Evolutionary conservation across 2,329 filamentous ascomycete species (phyloP).

Genomic region (Nigrograna mackinnonii): DNA sequence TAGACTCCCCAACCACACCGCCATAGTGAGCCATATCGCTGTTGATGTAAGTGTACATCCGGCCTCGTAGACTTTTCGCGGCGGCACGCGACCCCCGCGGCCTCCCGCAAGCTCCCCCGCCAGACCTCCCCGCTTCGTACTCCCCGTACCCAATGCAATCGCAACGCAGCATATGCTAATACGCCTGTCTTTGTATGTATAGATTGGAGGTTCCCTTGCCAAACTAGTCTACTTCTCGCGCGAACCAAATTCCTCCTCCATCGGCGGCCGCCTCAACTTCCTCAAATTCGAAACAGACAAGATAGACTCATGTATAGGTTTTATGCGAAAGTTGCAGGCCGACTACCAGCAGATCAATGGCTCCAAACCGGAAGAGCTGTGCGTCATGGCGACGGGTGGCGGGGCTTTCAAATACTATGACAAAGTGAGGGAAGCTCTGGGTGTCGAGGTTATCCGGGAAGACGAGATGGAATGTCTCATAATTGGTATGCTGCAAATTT

Average conservation of each 20-base stretch:
- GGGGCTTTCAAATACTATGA: conserved; percentile 98
- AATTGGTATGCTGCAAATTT: conserved; percentile 64
- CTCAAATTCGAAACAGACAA: conserved; percentile 94
- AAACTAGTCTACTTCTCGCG: conserved; percentile 98
- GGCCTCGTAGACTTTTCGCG: conserved; percentile 1
- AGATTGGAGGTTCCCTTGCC: conserved; percentile 94
- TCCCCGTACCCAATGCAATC: too few relatives aligned
- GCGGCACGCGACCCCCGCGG: not conserved
- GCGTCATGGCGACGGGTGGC: conserved; percentile 93
- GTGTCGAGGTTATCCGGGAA: conserved; percentile 86
- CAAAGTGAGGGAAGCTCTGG: conserved; percentile 78
- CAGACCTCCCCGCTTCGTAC: too few relatives aligned
- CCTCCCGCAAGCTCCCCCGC: not conserved
- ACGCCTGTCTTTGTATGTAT: conserved; percentile 19
- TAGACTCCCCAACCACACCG: conserved; percentile 91
- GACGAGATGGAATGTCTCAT: conserved; percentile 99
- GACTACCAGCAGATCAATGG: conserved; percentile 80
- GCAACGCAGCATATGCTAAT: too few relatives aligned
- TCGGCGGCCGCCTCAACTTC: conserved; percentile 91
- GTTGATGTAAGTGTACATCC: conserved; percentile 72
- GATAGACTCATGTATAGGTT: conserved; percentile 91
- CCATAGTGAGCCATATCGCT: conserved; percentile 93
- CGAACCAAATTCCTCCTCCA: conserved; percentile 76
- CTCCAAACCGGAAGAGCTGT: conserved; percentile 71
- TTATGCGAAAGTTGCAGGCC: conserved; percentile 82